These are phyloP conservation scores for Dioscorea zingiberensis DNA, from an alignment of 106 monocot genomes.

Conservation along the genomic window DNA sequence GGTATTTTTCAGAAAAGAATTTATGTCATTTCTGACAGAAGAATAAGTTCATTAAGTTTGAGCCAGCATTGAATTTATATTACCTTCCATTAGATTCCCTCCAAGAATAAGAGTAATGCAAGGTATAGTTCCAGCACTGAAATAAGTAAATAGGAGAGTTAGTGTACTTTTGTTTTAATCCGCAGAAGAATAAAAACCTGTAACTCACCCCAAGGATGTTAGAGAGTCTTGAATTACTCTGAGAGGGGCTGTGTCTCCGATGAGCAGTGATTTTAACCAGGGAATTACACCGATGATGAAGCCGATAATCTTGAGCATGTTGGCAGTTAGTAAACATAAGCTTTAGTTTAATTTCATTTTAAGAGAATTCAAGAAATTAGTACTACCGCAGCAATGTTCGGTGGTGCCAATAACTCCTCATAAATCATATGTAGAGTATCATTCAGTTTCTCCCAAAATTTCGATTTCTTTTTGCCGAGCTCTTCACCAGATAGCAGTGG, in stretches of 20 bases:
- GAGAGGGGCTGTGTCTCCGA: constrained; percentile 26
- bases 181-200: no score
- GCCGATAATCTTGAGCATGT: constrained; percentile 6
- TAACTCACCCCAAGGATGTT: constrained; percentile 26
- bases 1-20: no score
- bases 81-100: constrained; percentile 14
- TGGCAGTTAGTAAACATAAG: background rate
- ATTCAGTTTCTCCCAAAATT: constrained; percentile 9
- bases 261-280: constrained; percentile 18
- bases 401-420: constrained; percentile 42
- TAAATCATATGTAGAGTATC: constrained; percentile 18
- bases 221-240: constrained; percentile 28
- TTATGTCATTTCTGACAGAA: no score
- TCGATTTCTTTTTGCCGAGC: constrained; percentile 1
- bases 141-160: background rate
- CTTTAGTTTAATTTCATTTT: no score
- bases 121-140: constrained; percentile 15
- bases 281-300: constrained; percentile 4
- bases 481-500: constrained; percentile 8
- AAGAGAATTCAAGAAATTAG: background rate
- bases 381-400: constrained; percentile 56
- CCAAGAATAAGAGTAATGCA: constrained; percentile 17
- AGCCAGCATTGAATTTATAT: no score
- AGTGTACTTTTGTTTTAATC: no score
- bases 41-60: no score